Percentiles rank a stretch among this genome's conserved stretches.
phyloP scores from a whole-genome alignment of 2,329 filamentous ascomycete species.

The Aphanocladium album region DNA sequence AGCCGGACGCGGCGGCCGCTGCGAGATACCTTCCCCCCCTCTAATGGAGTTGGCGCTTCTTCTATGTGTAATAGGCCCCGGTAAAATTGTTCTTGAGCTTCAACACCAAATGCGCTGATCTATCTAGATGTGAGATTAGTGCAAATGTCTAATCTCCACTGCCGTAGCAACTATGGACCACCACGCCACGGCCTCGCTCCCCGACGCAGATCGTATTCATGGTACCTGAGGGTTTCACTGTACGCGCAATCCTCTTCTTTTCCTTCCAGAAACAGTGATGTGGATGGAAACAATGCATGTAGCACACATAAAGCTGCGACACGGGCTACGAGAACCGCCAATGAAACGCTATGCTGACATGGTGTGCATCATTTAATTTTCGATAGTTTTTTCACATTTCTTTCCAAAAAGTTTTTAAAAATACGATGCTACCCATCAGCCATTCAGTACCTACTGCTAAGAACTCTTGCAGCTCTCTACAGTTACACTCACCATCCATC shows the following conservation, averaged over 20 bases:
- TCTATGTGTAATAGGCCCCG: not conserved
- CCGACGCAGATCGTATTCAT: not conserved
- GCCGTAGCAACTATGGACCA: not conserved
- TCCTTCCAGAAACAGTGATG: not conserved
- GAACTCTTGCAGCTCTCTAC: not conserved
- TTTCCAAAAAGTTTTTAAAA: not conserved
- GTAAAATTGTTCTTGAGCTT: not conserved
- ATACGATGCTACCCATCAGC: too few species aligned
- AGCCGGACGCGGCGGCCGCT: not conserved
- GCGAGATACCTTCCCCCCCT: not conserved
- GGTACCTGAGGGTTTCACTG: not conserved
- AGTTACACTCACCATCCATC: not conserved
- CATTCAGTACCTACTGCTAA: too few species aligned
- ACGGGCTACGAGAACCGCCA: too few species aligned
- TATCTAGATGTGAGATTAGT: constrained; percentile 1
- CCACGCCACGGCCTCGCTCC: not conserved
- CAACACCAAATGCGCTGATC: not conserved
- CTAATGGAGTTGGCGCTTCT: too few species aligned
- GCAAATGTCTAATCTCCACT: not conserved
- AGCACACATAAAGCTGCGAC: not conserved
- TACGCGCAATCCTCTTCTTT: not conserved
- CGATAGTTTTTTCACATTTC: not conserved
- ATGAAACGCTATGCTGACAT: too few species aligned
- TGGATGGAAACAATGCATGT: not conserved
- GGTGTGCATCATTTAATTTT: not conserved